Conservation (phyloP, 768 basidiomycete genomes). For the Hericium rajendrae region DNA sequence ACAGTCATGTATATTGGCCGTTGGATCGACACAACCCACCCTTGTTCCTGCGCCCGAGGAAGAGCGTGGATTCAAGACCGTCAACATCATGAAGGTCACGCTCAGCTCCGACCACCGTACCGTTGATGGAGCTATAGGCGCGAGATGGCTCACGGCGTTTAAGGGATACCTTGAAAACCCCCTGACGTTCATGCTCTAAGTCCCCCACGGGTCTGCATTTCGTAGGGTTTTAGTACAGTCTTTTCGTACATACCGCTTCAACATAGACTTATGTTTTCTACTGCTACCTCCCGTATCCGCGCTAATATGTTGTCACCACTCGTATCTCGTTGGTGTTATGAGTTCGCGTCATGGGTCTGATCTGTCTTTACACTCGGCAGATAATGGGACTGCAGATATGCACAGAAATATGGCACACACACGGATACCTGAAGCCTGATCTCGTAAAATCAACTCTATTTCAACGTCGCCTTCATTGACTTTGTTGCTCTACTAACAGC, state of each 20-base stretch:
- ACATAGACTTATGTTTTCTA: neutral
- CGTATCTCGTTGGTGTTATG: no score
- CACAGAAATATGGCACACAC: no score
- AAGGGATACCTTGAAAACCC: conserved; percentile 97
- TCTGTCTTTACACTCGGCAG: no score
- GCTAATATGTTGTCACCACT: neutral
- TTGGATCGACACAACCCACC: conserved; percentile 80
- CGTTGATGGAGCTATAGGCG: conserved; percentile 93
- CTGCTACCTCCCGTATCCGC: conserved; percentile 8
- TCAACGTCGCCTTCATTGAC: no score
- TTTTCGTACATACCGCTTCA: neutral
- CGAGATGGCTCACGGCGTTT: conserved; percentile 87
- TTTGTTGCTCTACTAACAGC: no score
- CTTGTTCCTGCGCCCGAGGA: conserved; percentile 81
- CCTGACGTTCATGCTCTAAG: conserved; percentile 89
- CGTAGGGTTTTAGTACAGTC: neutral
- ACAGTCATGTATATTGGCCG: conserved; percentile 94
- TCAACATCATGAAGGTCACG: conserved; percentile 91
- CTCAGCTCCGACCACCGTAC: conserved; percentile 91
- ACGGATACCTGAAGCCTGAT: no score
- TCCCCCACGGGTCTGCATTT: conserved; percentile 1
- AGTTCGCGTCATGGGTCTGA: no score
- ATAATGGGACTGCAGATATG: no score
- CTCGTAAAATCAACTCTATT: no score
- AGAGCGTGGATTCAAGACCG: conserved; percentile 91